phyloP scores from a whole-genome alignment of 352 stramenopile genomes.

The Globisporangium nagaii region DNA sequence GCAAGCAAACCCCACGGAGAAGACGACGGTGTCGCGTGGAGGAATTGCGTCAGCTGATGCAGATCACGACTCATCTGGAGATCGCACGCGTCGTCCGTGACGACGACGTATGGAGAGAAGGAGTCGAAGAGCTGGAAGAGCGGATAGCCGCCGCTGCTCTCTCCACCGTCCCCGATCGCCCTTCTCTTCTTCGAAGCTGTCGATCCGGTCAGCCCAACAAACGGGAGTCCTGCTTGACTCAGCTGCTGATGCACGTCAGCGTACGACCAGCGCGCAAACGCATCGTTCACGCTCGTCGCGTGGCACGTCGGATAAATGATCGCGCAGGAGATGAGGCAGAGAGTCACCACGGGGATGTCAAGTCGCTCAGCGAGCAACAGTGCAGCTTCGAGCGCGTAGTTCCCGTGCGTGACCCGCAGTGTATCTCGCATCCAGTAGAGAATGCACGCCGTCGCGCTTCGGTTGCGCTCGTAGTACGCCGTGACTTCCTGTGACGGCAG shows the following conservation, averaged over 20 bases:
- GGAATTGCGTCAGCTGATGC: constrained; percentile 23
- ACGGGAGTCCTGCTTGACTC: constrained; percentile 26
- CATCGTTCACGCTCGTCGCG: constrained; percentile 46
- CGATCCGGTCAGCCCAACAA: constrained; percentile 37
- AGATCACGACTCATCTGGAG: constrained; percentile 26
- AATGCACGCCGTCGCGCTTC: constrained; percentile 13
- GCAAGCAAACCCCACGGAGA: constrained; percentile 50
- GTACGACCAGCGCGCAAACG: constrained; percentile 45
- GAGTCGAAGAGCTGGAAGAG: constrained; percentile 33
- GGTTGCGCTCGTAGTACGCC: constrained; percentile 4
- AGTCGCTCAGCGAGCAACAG: constrained; percentile 38
- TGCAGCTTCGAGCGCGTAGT: constrained; percentile 53
- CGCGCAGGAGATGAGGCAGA: constrained; percentile 39
- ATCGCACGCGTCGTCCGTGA: constrained; percentile 37
- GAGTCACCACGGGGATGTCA: constrained; percentile 32
- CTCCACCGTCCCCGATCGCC: background rate
- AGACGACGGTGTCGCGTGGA: constrained; percentile 24
- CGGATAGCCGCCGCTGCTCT: constrained; percentile 12
- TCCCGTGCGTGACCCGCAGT: constrained; percentile 49
- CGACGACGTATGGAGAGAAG: constrained; percentile 32
- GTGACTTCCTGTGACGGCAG: constrained; percentile 8
- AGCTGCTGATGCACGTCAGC: constrained; percentile 46
- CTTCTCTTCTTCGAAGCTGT: constrained; percentile 5
- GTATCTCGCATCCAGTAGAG: constrained; percentile 73
- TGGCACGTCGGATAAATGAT: constrained; percentile 54